A percentile compares a stretch with the other conserved stretches of the same genome.
These are phyloP conservation scores for Medakamo hakoo DNA, from an alignment of 139 green algal genomes.

Conservation along the genomic window DNA sequence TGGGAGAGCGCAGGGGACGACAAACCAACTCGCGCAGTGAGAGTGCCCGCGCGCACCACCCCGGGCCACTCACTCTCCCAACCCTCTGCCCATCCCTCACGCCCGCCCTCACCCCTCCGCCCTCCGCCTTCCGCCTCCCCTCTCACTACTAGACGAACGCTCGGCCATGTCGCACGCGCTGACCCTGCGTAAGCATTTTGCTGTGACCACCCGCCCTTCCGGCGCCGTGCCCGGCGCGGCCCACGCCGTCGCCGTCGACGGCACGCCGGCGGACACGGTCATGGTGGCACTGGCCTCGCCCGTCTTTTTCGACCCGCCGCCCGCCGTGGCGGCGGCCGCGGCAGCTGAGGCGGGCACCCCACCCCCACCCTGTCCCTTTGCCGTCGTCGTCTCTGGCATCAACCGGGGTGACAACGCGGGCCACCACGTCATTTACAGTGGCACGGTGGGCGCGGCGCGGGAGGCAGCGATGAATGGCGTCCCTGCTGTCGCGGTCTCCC, in stretches of 20 bases:
- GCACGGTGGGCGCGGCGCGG: conserved; percentile 51
- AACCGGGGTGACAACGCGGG: conserved; percentile 69
- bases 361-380: conserved; percentile 10
- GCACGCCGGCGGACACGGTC: conserved; percentile 24
- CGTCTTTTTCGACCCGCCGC: neutral
- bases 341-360: neutral
- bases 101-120: too few relatives aligned
- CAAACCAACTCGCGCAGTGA: too few relatives aligned
- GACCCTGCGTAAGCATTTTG: conserved; percentile 26
- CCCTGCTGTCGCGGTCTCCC: conserved; percentile 39
- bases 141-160: conserved; percentile 22
- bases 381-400: conserved; percentile 44
- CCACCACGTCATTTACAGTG: conserved; percentile 6
- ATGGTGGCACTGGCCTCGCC: conserved; percentile 36
- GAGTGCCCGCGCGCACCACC: too few relatives aligned
- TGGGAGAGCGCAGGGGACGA: neutral
- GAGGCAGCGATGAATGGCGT: conserved; percentile 55
- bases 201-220: conserved; percentile 12
- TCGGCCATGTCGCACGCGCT: conserved; percentile 44
- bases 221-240: conserved; percentile 14
- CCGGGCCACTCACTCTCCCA: too few relatives aligned
- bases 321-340: too few relatives aligned
- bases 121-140: neutral
- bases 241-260: conserved; percentile 21
- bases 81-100: too few relatives aligned